Evolutionary conservation across 352 stramenopile genomes (phyloP).

Genomic region (Globisporangium nagaii): DNA sequence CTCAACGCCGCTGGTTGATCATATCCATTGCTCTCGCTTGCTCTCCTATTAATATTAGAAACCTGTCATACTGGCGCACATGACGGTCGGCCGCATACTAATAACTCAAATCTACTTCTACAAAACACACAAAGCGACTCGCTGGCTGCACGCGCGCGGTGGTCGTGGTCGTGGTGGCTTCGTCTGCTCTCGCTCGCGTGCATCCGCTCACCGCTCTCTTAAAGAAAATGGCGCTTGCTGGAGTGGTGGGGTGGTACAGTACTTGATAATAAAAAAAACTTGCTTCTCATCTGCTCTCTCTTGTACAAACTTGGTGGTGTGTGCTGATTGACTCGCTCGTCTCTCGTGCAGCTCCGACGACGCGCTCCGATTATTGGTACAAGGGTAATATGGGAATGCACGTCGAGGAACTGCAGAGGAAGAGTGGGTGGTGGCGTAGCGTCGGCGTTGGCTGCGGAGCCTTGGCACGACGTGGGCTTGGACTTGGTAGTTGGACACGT

Average conservation of each 20-base stretch:
- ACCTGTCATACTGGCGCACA: conserved; percentile 31
- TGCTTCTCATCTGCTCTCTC: conserved; percentile 9
- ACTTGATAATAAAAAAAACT: conserved; percentile 12
- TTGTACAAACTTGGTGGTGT: conserved; percentile 13
- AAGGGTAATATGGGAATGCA: conserved; percentile 10
- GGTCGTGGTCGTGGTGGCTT: neutral
- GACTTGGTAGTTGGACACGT: conserved; percentile 1
- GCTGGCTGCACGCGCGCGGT: too few relatives aligned
- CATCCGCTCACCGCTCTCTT: too few relatives aligned
- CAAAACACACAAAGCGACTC: conserved; percentile 27
- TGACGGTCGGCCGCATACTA: conserved; percentile 5
- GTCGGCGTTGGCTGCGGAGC: too few relatives aligned
- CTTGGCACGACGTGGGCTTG: too few relatives aligned
- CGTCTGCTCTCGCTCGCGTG: neutral
- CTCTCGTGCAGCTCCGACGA: neutral
- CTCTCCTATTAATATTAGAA: conserved; percentile 15
- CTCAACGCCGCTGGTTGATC: neutral
- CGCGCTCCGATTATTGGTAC: conserved; percentile 15
- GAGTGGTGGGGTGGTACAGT: conserved; percentile 3
- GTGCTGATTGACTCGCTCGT: neutral
- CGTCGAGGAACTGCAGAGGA: neutral
- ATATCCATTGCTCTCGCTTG: neutral
- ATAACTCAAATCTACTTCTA: conserved; percentile 29
- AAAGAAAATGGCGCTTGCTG: conserved; percentile 13
- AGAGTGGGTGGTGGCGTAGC: neutral